Evolutionary conservation across 23 red algal genomes (phyloP).

Genomic region (Gracilaria gracilis): DNA sequence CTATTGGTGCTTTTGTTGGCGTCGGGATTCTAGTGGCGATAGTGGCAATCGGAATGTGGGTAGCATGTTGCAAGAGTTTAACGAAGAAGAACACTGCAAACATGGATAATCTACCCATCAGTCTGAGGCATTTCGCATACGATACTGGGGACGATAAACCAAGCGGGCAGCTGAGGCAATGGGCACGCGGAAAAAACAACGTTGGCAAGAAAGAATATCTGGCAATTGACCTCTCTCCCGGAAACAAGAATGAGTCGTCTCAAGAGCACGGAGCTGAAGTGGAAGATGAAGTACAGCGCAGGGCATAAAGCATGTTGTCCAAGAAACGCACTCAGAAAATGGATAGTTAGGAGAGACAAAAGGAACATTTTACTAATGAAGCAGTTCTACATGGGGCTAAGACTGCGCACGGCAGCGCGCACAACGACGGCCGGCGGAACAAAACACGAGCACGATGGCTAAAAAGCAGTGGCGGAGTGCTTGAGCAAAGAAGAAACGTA

Average conservation of each 20-base stretch:
- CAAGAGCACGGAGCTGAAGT: background rate
- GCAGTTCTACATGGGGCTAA: background rate
- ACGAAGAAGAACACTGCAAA: constrained; percentile 19
- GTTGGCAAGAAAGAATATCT: constrained; percentile 31
- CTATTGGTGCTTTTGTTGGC: constrained; percentile 24
- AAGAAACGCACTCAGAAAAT: background rate
- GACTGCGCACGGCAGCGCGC: background rate
- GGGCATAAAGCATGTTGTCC: background rate
- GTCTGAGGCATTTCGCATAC: constrained; percentile 61
- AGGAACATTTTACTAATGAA: constrained; percentile 13
- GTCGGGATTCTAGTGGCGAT: constrained; percentile 6
- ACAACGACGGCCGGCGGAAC: background rate
- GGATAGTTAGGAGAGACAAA: background rate
- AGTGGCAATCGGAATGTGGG: constrained; percentile 5
- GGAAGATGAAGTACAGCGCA: background rate
- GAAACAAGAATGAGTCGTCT: constrained; percentile 10
- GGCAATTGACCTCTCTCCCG: constrained; percentile 48
- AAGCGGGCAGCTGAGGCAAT: constrained; percentile 6
- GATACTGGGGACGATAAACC: constrained; percentile 68
- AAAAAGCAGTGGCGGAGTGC: background rate
- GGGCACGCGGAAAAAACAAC: constrained; percentile 18
- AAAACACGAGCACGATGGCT: background rate
- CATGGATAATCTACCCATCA: constrained; percentile 25
- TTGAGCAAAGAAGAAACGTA: background rate
- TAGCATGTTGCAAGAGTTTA: constrained; percentile 36